These are phyloP conservation scores for Botrytis aclada DNA, from an alignment of 2,329 filamentous ascomycete genomes.

Conservation along the genomic window DNA sequence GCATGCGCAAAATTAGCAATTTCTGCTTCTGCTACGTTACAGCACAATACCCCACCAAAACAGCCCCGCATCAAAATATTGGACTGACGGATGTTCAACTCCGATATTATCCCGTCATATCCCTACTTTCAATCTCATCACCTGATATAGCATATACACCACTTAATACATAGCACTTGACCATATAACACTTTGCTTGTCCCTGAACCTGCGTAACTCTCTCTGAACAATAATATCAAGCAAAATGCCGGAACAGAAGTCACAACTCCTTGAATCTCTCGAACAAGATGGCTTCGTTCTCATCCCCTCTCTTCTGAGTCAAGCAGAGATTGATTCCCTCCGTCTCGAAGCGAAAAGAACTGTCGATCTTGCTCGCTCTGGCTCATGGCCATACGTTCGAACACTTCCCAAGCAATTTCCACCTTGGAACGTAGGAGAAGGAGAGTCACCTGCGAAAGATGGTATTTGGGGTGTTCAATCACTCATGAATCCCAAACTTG, in stretches of 20 bases:
- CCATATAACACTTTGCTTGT: not conserved
- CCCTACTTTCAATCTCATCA: not conserved
- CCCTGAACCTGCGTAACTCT: not conserved
- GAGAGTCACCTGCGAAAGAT: slow-evolving; percentile 37
- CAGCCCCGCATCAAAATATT: slow-evolving; percentile 8
- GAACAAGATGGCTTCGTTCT: slow-evolving; percentile 73
- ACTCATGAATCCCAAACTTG: slow-evolving; percentile 70
- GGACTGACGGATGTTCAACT: not conserved
- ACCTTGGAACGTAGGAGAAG: slow-evolving; percentile 61
- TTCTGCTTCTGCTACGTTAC: slow-evolving; percentile 6
- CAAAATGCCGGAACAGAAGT: slow-evolving; percentile 27
- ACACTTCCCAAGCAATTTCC: slow-evolving; percentile 89
- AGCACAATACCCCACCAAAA: not conserved
- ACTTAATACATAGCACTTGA: not conserved
- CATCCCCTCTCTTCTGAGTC: slow-evolving; percentile 61
- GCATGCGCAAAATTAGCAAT: not conserved
- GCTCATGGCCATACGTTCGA: slow-evolving; percentile 76
- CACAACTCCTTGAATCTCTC: slow-evolving; percentile 43
- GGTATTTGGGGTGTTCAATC: slow-evolving; percentile 92
- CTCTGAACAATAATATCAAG: not conserved
- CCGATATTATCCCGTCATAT: slow-evolving; percentile 2
- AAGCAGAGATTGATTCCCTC: slow-evolving; percentile 54
- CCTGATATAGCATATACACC: slow-evolving; percentile 7
- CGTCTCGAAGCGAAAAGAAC: slow-evolving; percentile 56
- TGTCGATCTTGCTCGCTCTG: slow-evolving; percentile 62